phyloP scores from a whole-genome alignment of 2,329 filamentous ascomycete genomes.

The Phoma sp. region DNA sequence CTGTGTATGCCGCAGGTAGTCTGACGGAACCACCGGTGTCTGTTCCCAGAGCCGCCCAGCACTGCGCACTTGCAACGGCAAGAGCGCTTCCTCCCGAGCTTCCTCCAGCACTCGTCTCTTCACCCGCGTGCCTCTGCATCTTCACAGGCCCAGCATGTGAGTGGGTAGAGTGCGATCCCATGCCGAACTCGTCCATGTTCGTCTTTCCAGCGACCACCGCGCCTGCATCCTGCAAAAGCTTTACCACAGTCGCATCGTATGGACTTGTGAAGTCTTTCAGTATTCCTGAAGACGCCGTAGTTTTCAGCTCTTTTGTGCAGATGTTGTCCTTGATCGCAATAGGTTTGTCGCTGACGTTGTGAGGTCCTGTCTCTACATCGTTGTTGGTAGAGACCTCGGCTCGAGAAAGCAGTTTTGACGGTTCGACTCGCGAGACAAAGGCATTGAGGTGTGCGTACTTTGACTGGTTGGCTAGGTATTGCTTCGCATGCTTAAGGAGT shows the following conservation, averaged over 20 bases:
- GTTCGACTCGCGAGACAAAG: constrained; percentile 40
- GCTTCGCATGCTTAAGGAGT: constrained; percentile 45
- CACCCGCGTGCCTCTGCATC: constrained; percentile 53
- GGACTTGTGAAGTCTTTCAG: constrained; percentile 73
- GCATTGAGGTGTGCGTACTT: constrained; percentile 47
- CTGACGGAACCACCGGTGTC: constrained; percentile 92
- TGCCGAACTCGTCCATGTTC: constrained; percentile 95
- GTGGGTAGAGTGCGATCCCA: constrained; percentile 81
- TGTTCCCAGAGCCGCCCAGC: constrained; percentile 78
- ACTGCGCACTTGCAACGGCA: constrained; percentile 72
- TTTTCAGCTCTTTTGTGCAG: constrained; percentile 56
- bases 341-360: constrained; percentile 38
- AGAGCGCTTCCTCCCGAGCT: constrained; percentile 95
- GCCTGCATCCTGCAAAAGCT: constrained; percentile 68
- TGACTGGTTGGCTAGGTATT: constrained; percentile 43
- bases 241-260: constrained; percentile 81
- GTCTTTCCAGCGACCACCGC: constrained; percentile 77
- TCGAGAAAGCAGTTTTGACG: constrained; percentile 29
- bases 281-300: constrained; percentile 82
- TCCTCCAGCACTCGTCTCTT: constrained; percentile 44
- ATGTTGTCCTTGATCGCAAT: constrained; percentile 61
- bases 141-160: constrained; percentile 71
- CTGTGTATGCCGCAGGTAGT: constrained; percentile 85
- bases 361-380: constrained; percentile 1
- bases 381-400: constrained; percentile 22